phyloP scores from a whole-genome alignment of 352 stramenopile species.

The Pythium volutum region DNA sequence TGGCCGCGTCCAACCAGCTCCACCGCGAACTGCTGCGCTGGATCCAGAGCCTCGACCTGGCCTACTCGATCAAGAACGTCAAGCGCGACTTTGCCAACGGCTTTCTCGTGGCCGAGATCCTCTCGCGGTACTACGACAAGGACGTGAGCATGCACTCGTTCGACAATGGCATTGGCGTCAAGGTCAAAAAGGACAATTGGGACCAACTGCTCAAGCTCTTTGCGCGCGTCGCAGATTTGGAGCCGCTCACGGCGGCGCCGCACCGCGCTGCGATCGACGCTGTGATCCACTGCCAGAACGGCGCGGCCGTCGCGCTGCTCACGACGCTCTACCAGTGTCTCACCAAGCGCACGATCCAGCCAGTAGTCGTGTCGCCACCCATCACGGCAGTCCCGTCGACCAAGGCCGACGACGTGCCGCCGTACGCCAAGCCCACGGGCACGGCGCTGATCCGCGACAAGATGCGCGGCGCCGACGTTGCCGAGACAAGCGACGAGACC shows the following conservation, averaged over 20 bases:
- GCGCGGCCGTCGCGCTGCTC: conserved; percentile 78
- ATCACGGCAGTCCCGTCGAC: not conserved
- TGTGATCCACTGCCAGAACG: conserved; percentile 90
- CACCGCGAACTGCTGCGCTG: conserved; percentile 90
- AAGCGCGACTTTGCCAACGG: conserved; percentile 90
- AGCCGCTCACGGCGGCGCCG: conserved; percentile 40
- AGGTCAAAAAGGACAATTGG: conserved; percentile 92
- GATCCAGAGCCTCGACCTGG: conserved; percentile 92
- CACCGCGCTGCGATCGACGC: conserved; percentile 60
- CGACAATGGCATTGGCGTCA: conserved; percentile 90
- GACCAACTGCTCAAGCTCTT: conserved; percentile 86
- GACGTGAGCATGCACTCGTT: conserved; percentile 92
- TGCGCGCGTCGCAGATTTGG: conserved; percentile 60
- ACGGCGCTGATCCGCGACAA: conserved; percentile 81
- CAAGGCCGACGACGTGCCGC: conserved; percentile 45
- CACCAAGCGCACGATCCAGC: conserved; percentile 86
- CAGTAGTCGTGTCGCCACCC: conserved; percentile 28
- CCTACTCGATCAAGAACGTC: conserved; percentile 93
- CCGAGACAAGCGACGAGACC: conserved; percentile 65
- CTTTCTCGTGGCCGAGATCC: conserved; percentile 91
- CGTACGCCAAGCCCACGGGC: conserved; percentile 84
- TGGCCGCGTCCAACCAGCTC: conserved; percentile 54
- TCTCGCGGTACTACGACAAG: conserved; percentile 91
- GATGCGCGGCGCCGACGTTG: conserved; percentile 71
- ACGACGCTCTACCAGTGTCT: conserved; percentile 89